Evolutionary conservation across 805 yeast species (phyloP), one percentile per base, ranked within the genome.

Genomic region (Martiniozyma abietophila): DNA sequence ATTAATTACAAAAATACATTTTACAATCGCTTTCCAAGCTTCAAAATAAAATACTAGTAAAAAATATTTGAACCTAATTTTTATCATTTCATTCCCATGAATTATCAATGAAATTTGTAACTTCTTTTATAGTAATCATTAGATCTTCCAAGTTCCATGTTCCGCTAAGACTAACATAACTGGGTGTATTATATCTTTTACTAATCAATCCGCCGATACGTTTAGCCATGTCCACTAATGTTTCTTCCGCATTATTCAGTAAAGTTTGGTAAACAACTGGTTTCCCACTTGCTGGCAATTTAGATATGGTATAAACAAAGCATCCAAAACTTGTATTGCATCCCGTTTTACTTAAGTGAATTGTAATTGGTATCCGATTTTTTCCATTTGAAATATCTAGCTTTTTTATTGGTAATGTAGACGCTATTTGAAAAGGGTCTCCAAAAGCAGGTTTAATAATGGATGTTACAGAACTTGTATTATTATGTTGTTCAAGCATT

Each of bases 81-180:
- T 27, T 18, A 24, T 12, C 19, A 15, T 19, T 18, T 22, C n/a
- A 30, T n/a, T 22, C 32, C 38, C 39, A 51, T 22, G 36, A 22
- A 7, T 43, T 41, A 12, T 60, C 61, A 10, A 67, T 53, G 17
- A 50, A 35, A 3, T 46, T 42, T 4, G 61, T 32, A 0, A 59
- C 41, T 12, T 47, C 49, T 32, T 50, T 58, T 5, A 58, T 48
- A 8, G 41, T 22, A 6, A 41, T 28, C 3, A 45, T 8, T 21
- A 58, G 49, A 17, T 65, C 65, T 12, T 58, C 60, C 6, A 54
- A 35, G 2, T 49, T 46, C 20, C 67, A 50, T 12, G 48, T 41
- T 0, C 72, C 74, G 40, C 62, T 64, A 6, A 68, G 38, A 40
- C 64, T 58, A 4, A 68, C 69, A 43, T 71, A 71, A 12, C 64